Evolutionary conservation across 1,284 basidiomycete species (phyloP).

Genomic region (Cryptococcus amylolentus): DNA sequence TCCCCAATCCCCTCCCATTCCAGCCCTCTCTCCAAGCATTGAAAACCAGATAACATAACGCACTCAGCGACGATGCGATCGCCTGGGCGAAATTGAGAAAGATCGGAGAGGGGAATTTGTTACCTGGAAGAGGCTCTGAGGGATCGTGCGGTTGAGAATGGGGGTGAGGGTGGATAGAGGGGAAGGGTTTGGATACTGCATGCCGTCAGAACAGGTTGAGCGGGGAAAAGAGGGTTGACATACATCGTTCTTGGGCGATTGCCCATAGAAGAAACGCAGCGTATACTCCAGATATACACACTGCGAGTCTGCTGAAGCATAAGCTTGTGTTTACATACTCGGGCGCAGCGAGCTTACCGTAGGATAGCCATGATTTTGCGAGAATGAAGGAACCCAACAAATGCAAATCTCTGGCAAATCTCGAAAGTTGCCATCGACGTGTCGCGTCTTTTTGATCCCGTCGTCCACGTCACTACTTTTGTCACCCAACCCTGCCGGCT

Average conservation of each 20-base stretch:
- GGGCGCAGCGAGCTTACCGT: constrained; percentile 1
- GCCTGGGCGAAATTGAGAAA: constrained; percentile 88
- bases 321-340: not conserved
- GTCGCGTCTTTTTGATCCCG: too few species aligned
- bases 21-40: constrained; percentile 25
- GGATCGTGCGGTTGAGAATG: constrained; percentile 17
- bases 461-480: not conserved
- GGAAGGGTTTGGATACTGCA: constrained; percentile 77
- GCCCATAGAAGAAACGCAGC: constrained; percentile 67
- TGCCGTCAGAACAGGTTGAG: not conserved
- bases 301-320: constrained; percentile 27
- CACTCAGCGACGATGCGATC: constrained; percentile 70
- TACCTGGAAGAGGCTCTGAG: constrained; percentile 50
- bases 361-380: constrained; percentile 3
- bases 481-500: not conserved
- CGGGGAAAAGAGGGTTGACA: constrained; percentile 35
- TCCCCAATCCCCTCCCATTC: not conserved
- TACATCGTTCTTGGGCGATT: constrained; percentile 84
- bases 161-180: constrained; percentile 55
- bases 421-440: too few species aligned
- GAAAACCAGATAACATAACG: constrained; percentile 72
- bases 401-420: too few species aligned
- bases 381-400: not conserved
- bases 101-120: constrained; percentile 81
- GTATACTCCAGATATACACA: constrained; percentile 50